Base-by-base conservation (phyloP, 2,329 filamentous ascomycete genomes). In the Cadophora sp. region DNA sequence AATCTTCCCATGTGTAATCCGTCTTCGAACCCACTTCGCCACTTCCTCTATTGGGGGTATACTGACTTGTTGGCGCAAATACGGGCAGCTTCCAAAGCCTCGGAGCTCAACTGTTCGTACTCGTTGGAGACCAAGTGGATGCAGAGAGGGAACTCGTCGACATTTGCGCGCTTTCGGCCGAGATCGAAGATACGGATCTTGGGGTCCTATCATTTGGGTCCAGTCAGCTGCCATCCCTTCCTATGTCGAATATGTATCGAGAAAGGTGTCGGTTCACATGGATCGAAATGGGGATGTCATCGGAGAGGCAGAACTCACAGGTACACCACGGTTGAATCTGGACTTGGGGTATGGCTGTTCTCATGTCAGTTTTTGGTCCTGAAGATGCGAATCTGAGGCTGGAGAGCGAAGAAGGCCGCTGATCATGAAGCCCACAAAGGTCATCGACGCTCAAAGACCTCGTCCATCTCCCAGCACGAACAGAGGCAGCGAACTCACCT, bases 61-160 rank as follows among this genome's bases (percentile, higher is more conserved):
- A 77, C 77, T 78, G 72, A 97, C 93, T 98, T 98, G 93, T 99
- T 99, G 92, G 94, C 94, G 89, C 95, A 98, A 83, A 99, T 99
- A 91, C 96, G 96, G 84, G 96, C 96, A 83, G 96, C 96, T 87
- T 99, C 96, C 80, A 99, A 94, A 82, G 96, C 96, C 89, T 99
- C 96, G 79, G 96, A 98, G 83, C 93, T 97, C 88, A 99, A 88
- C 91, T 99, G 96, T 88, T 99, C 96, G 88, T 97, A 97, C 89
- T 99, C 96, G 91, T 99, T 98, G 88, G 95, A 98, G 81, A 98
- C 95, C 83, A 99, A 89, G 91, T 99, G 96, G 81, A 98, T 91
- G 89, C 96, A 97, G 81, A 95, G 92, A 82, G 96, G 96, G 91
- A 99, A 99, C 85, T 99, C 96, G 85, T 99, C 96, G 85, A 98